Percentiles rank a stretch among this genome's conserved stretches.
Conservation (phyloP, 495 filamentous ascomycete genomes). For the Sporormia fimetaria region DNA sequence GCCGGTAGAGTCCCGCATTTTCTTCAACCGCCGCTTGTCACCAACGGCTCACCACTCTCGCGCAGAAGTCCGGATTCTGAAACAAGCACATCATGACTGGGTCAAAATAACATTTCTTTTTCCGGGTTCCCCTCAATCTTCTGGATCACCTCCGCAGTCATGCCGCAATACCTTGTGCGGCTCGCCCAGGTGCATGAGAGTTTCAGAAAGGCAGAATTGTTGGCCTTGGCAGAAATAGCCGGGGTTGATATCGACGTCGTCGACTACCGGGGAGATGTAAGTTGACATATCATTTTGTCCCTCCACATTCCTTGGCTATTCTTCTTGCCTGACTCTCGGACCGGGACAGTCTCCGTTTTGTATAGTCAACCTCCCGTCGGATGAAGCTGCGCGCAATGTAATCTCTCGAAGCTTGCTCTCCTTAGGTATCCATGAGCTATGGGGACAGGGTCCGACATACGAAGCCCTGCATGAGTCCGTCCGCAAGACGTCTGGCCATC, state of each 20-base stretch:
- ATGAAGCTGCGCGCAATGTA: conserved; percentile 51
- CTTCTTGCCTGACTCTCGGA: conserved; percentile 2
- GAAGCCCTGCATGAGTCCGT: conserved; percentile 57
- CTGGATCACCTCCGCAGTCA: no score
- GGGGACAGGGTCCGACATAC: conserved; percentile 63
- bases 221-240: conserved; percentile 62
- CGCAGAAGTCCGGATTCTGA: no score
- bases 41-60: no score
- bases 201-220: conserved; percentile 78
- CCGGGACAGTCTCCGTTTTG: conserved; percentile 72
- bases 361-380: conserved; percentile 56
- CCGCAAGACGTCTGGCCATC: conserved; percentile 41
- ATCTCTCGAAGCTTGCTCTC: conserved; percentile 66
- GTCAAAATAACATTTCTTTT: no score
- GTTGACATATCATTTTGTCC: conserved; percentile 11
- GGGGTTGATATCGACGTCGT: conserved; percentile 58
- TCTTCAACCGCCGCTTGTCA: no score
- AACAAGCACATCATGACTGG: no score
- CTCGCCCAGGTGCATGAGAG: conserved; percentile 84
- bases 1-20: no score
- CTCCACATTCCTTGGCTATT: neutral
- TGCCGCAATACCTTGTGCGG: conserved; percentile 69
- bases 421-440: conserved; percentile 76
- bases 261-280: conserved; percentile 61
- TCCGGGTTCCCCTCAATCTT: no score